Evolutionary conservation across 345 rosid genomes (phyloP).

Genomic region (Sonneratia caseolaris): DNA sequence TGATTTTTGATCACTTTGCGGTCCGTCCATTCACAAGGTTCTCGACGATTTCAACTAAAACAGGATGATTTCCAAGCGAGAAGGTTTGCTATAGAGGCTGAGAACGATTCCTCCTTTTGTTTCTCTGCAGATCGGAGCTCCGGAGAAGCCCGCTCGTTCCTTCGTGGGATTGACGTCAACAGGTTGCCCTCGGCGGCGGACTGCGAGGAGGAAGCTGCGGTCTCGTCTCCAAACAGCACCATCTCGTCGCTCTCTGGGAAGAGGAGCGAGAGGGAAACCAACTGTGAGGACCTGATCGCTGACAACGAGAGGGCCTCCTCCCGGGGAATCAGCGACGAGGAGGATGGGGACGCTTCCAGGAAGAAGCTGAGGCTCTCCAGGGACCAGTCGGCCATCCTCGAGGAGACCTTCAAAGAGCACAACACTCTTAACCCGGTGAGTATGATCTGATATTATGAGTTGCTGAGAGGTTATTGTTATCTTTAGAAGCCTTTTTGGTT

Average conservation of each 20-base stretch:
- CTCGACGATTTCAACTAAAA: neutral
- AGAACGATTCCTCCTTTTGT: neutral
- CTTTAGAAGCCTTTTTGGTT: too few species aligned
- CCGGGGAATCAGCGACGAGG: slow-evolving; percentile 87
- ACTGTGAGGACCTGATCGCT: slow-evolving; percentile 36
- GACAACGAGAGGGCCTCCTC: slow-evolving; percentile 62
- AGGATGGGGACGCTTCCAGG: slow-evolving; percentile 77
- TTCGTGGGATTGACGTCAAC: slow-evolving; percentile 88
- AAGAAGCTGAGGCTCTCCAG: slow-evolving; percentile 87
- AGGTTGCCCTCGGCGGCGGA: slow-evolving; percentile 52
- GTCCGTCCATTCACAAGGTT: neutral
- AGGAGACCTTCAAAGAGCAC: slow-evolving; percentile 87
- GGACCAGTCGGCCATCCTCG: slow-evolving; percentile 88
- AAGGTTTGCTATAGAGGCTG: neutral
- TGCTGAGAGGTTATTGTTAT: neutral
- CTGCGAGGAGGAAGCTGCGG: slow-evolving; percentile 78
- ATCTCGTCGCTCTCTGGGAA: slow-evolving; percentile 77
- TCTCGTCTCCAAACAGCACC: slow-evolving; percentile 86
- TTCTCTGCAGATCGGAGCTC: slow-evolving; percentile 52
- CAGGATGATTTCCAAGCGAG: neutral
- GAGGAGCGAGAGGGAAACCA: slow-evolving; percentile 73
- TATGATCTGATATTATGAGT: neutral
- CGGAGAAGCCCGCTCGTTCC: slow-evolving; percentile 46
- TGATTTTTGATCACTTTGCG: neutral
- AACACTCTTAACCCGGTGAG: slow-evolving; percentile 92